These are phyloP conservation scores for Chalciporus piperatus DNA, from an alignment of 768 basidiomycete genomes.

Conservation along the genomic window DNA sequence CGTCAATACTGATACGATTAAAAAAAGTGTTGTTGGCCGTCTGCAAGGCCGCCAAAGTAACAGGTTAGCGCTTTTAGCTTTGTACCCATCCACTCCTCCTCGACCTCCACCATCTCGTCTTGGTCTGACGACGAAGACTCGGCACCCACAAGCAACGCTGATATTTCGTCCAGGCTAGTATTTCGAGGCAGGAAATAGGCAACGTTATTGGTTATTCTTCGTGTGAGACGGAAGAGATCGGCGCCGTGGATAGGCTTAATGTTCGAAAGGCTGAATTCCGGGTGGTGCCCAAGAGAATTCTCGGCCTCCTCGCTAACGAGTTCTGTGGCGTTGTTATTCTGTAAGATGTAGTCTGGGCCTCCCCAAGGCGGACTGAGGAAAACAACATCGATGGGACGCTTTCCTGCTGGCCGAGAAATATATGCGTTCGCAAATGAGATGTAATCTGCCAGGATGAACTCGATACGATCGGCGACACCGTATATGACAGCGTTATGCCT, in stretches of 20 bases:
- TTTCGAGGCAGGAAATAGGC: conserved; percentile 92
- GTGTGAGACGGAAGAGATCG: conserved; percentile 74
- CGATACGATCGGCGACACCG: conserved; percentile 92
- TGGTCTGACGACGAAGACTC: neutral
- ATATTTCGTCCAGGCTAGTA: conserved; percentile 68
- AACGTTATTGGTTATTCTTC: conserved; percentile 73
- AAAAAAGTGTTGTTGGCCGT: conserved; percentile 65
- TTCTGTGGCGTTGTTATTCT: conserved; percentile 3
- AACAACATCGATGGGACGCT: conserved; percentile 76
- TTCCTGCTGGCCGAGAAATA: conserved; percentile 26
- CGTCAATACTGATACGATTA: conserved; percentile 13
- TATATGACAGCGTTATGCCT: conserved; percentile 92
- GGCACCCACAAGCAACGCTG: conserved; percentile 39
- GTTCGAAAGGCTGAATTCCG: conserved; percentile 64
- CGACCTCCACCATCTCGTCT: conserved; percentile 75
- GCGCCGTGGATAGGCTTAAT: conserved; percentile 81
- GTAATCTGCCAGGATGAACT: conserved; percentile 89
- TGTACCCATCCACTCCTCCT: conserved; percentile 94
- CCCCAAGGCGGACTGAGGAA: conserved; percentile 98
- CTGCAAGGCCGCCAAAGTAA: conserved; percentile 84
- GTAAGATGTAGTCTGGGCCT: conserved; percentile 66
- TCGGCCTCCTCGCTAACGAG: neutral
- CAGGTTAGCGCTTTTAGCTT: conserved; percentile 94
- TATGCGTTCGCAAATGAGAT: conserved; percentile 69
- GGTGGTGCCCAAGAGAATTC: conserved; percentile 31